phyloP scores from a whole-genome alignment of 1,139 yeast species.

The Debaryomyces coudertii region DNA sequence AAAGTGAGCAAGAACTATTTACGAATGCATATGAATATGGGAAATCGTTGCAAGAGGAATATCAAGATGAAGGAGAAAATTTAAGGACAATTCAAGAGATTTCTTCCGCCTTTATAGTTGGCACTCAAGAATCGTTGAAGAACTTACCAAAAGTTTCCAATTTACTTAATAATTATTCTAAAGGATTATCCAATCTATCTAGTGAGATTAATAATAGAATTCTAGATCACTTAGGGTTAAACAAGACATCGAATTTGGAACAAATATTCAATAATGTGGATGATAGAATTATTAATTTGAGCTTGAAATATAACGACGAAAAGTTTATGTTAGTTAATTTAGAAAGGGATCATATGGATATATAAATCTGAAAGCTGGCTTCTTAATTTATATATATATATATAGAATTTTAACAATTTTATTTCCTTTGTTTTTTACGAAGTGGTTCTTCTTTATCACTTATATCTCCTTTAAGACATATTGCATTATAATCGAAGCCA shows the following conservation, averaged over 20 bases:
- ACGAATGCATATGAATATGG: constrained; percentile 42
- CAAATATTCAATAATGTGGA: constrained; percentile 36
- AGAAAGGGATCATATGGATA: constrained; percentile 40
- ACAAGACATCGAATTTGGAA: constrained; percentile 36
- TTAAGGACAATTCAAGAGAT: constrained; percentile 26
- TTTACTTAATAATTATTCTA: constrained; percentile 26
- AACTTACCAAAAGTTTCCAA: constrained; percentile 28
- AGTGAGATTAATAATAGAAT: constrained; percentile 34
- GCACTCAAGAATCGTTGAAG: constrained; percentile 23
- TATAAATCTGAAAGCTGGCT: constrained; percentile 18
- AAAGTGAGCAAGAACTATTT: constrained; percentile 19
- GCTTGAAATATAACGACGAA: constrained; percentile 35
- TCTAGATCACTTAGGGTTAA: constrained; percentile 31
- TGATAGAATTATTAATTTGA: constrained; percentile 35
- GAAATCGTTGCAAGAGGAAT: constrained; percentile 41
- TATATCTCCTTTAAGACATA: constrained; percentile 9
- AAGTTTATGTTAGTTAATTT: constrained; percentile 43
- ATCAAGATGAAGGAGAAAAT: constrained; percentile 16
- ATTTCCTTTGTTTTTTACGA: constrained; percentile 9
- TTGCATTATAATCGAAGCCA: constrained; percentile 11
- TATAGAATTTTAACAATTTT: background rate
- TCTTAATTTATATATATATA: constrained; percentile 3
- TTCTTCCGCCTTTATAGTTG: constrained; percentile 34
- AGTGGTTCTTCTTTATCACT: constrained; percentile 10
- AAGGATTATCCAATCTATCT: constrained; percentile 23